Conservation (phyloP, 2,329 filamentous ascomycete genomes). For the Talaromyces rugulosus region DNA sequence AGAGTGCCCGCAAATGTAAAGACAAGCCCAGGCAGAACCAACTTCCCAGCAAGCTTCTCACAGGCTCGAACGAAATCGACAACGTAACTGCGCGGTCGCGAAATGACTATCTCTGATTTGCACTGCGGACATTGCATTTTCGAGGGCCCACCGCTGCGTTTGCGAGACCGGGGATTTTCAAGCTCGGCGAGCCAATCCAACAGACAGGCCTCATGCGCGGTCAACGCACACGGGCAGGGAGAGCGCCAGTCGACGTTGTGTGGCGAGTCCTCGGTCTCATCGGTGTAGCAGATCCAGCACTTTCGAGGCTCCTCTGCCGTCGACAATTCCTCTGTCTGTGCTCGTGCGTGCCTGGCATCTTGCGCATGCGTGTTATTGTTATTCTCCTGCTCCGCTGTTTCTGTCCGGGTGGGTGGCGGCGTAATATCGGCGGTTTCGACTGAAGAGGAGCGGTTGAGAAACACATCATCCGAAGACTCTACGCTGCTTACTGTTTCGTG, state of each 20-base stretch:
- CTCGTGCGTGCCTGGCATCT: background rate
- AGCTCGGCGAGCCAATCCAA: conserved; percentile 91
- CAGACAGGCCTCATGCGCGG: conserved; percentile 85
- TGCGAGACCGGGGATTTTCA: conserved; percentile 58
- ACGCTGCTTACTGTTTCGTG: background rate
- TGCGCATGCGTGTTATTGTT: background rate
- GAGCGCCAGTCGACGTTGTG: conserved; percentile 69
- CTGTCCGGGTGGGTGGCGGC: conserved; percentile 1
- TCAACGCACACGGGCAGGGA: conserved; percentile 85
- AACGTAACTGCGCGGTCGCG: conserved; percentile 68
- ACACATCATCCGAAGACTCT: conserved; percentile 2
- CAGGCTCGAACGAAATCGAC: conserved; percentile 62
- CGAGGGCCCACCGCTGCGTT: conserved; percentile 47
- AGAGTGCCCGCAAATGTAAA: conserved; percentile 44
- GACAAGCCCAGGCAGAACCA: conserved; percentile 64
- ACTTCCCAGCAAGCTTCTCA: conserved; percentile 52
- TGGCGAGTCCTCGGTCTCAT: conserved; percentile 59
- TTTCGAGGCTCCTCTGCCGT: conserved; percentile 40
- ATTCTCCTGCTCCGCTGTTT: background rate
- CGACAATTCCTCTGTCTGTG: background rate
- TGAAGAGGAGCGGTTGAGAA: conserved; percentile 6
- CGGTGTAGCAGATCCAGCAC: conserved; percentile 68
- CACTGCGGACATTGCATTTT: conserved; percentile 84
- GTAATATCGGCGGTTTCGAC: background rate
- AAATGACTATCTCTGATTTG: conserved; percentile 72